Evolutionary conservation across 2,329 filamentous ascomycete genomes (phyloP), one percentile per base, ranked within the genome.

Genomic region (Rutstroemia sp.): DNA sequence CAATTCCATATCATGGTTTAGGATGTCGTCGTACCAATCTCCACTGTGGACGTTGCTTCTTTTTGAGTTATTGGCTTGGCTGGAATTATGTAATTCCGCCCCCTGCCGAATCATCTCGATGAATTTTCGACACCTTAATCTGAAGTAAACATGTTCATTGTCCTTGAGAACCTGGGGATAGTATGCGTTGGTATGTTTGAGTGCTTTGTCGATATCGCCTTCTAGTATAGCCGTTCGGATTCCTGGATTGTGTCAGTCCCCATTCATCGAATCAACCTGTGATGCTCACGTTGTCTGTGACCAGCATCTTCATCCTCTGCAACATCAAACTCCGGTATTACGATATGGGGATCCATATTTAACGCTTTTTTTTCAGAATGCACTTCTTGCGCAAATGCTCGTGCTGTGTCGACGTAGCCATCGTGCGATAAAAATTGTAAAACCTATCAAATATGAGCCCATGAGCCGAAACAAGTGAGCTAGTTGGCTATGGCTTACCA

Each of bases 351-450:
- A 55, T 83, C 80, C 45, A 82, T 77, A 60, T 80, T 81, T 56
- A 96, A 73, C 8, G 88, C 84, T 65, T 81, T 76, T 65, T 88
- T 86, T 69, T 96, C 89, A 16, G 80, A 75, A 54, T 82, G 80
- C 25, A 95, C 83, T 67, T 97, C 92, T 64, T 87, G 79, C 3
- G 88, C 85, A 75, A 99, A 97, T 0, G 90, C 90, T 61, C 86
- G 83, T 8, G 92, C 92, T 0, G 92, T 96, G 63, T 96, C 92
- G 7, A 96, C 87, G 64, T 96, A 97, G 58, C 94, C 94, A 66
- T 97, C 94, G 65, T 97, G 92, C 39, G 92, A 88, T 14, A 99
- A 76, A 63, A 95, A 97, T 71, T 96, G 92, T 41, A 91, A 79
- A 18, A 85, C 80, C 75, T 79, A 54, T 34, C 25, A n/a, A 27